Evolutionary conservation across 768 basidiomycete genomes (phyloP).

Genomic region (Boletus tylopilopsis): DNA sequence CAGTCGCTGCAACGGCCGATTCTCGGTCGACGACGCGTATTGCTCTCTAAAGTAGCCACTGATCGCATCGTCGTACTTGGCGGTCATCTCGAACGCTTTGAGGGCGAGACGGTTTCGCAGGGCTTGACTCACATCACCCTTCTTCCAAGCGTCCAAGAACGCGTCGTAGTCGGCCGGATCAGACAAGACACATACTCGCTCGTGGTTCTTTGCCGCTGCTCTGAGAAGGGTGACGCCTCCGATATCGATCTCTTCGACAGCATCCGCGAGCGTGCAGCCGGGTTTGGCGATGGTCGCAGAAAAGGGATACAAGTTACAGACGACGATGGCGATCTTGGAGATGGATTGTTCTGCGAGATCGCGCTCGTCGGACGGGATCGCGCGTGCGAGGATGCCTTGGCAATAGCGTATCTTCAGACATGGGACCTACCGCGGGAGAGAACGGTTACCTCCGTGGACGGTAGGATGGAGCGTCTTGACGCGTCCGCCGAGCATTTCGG

Average conservation of each 20-base stretch:
- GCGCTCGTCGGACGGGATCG: conserved; percentile 83
- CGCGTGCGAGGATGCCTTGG: conserved; percentile 88
- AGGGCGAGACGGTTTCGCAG: conserved; percentile 80
- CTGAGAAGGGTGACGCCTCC: conserved; percentile 97
- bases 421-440: not conserved
- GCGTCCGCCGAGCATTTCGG: conserved; percentile 97
- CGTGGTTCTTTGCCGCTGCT: conserved; percentile 98
- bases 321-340: conserved; percentile 92
- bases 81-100: conserved; percentile 97
- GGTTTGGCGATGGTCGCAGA: conserved; percentile 85
- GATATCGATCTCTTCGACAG: conserved; percentile 98
- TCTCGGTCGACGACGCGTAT: conserved; percentile 85
- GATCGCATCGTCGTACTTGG: conserved; percentile 92
- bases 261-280: conserved; percentile 84
- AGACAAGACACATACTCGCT: conserved; percentile 82
- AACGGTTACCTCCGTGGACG: conserved; percentile 82
- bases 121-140: conserved; percentile 68
- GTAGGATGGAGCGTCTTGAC: conserved; percentile 98
- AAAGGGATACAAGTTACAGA: conserved; percentile 99
- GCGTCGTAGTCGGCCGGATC: conserved; percentile 84
- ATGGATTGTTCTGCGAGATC: conserved; percentile 84
- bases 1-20: conserved; percentile 75
- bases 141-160: conserved; percentile 75
- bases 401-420: conserved; percentile 3
- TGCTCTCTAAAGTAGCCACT: conserved; percentile 95